phyloP scores from a whole-genome alignment of 2,329 filamentous ascomycete genomes.

The Rhinocladiella mackenziei region DNA sequence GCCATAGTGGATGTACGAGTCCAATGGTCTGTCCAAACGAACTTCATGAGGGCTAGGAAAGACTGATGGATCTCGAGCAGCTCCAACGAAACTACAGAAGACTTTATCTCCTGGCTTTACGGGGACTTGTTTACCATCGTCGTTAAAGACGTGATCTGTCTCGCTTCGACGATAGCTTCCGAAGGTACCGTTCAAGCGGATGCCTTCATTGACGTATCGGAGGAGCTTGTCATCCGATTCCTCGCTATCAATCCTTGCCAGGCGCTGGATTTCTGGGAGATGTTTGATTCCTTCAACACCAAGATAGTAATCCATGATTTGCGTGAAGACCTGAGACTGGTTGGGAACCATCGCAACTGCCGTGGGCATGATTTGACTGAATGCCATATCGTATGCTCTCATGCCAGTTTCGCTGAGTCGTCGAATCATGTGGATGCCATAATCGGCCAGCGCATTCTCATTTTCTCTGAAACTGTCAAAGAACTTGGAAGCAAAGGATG shows the following conservation, averaged over 20 bases:
- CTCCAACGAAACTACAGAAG: slow-evolving; percentile 59
- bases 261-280: slow-evolving; percentile 56
- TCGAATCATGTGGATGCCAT: slow-evolving; percentile 64
- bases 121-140: slow-evolving; percentile 47
- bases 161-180: slow-evolving; percentile 57
- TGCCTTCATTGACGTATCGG: slow-evolving; percentile 67
- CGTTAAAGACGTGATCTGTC: slow-evolving; percentile 44
- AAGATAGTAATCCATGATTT: slow-evolving; percentile 70
- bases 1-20: slow-evolving; percentile 62
- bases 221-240: slow-evolving; percentile 62
- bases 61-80: slow-evolving; percentile 53
- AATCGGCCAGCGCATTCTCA: slow-evolving; percentile 56
- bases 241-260: slow-evolving; percentile 54
- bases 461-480: slow-evolving; percentile 48
- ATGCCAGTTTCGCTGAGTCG: slow-evolving; percentile 61
- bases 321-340: slow-evolving; percentile 67
- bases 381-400: slow-evolving; percentile 62
- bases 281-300: slow-evolving; percentile 53
- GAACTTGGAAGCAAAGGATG: slow-evolving; percentile 54
- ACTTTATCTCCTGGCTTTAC: slow-evolving; percentile 58
- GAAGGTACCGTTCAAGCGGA: slow-evolving; percentile 63
- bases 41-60: slow-evolving; percentile 62
- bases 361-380: slow-evolving; percentile 66
- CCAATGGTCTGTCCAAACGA: slow-evolving; percentile 59
- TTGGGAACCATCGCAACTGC: slow-evolving; percentile 65